Base-by-base conservation (phyloP, 2,329 filamentous ascomycete species). In the Exophiala phaeomuriformis region DNA sequence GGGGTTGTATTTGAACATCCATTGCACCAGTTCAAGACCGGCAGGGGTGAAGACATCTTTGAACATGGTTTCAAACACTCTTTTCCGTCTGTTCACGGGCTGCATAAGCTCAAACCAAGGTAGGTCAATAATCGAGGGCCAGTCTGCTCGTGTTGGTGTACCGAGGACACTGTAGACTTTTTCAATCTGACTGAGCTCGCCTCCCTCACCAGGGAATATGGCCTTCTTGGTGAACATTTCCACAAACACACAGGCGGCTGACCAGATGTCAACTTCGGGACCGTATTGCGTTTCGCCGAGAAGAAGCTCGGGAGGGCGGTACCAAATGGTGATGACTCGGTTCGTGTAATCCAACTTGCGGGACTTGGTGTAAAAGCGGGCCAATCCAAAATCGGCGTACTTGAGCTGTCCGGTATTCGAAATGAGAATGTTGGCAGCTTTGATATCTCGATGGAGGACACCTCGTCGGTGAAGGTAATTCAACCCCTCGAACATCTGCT, bases 271-370 rank as follows among this genome's bases (percentile, higher is more conserved):
- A 9, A 95, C 89, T 1, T 88, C 88, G 0, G 88, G 87, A 3
- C 87, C 89, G 66, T 96, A 96, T 63, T 88, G 83, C 3, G 90
- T 95, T 69, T 95, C 90, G 4, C 90, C 90, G 1, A 95, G 78
- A 0, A 95, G 75, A n/a, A 96, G 77, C 68, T 96, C 90, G 0
- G 90, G 90, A 0, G 89, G 88, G 3, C 90, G 82, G 68, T 96
- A 96, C 94, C 94, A 98, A 61, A 98, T 96, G 1, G 93, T 98
- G 67, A 98, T 95, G 63, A 98, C 94, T 35, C 93, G 86, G 67
- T 98, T 98, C 1, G 93, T 98, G 69, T 98, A 98, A 68, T 98
- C 91, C 44, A 95, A 80, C 68, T 93, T 88, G 56, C 86, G 84
- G 47, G 86, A 84, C 68, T 98, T 98, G 33, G 90, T 88, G 66